phyloP scores from a whole-genome alignment of 2,329 filamentous ascomycete species.

The Magnaporthiopsis incrustans region DNA sequence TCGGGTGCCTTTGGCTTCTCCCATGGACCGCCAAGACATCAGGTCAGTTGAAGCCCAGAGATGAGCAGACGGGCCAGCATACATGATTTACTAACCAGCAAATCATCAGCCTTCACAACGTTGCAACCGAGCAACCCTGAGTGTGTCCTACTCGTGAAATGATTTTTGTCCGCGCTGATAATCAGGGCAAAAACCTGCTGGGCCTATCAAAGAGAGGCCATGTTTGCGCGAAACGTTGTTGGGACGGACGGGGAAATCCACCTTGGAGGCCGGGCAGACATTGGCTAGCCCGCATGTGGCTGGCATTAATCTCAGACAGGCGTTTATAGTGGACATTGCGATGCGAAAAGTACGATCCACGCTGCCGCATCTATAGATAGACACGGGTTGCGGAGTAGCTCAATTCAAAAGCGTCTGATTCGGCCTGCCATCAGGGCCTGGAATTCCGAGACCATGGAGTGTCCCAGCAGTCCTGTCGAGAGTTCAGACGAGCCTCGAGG shows the following conservation, averaged over 20 bases:
- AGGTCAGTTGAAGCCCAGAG: conserved; percentile 6
- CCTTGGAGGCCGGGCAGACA: too few species aligned
- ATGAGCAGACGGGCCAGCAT: background rate
- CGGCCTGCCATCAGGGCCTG: background rate
- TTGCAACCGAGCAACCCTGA: conserved; percentile 4
- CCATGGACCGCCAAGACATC: conserved; percentile 10
- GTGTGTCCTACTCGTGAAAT: background rate
- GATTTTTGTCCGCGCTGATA: too few species aligned
- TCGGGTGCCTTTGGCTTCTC: background rate
- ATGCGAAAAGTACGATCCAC: background rate
- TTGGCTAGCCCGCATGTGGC: background rate
- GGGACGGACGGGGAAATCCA: too few species aligned
- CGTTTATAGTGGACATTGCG: background rate
- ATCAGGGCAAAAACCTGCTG: background rate
- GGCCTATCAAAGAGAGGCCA: background rate
- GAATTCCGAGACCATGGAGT: background rate
- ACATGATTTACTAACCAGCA: background rate
- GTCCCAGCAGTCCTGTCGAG: background rate
- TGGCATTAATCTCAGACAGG: background rate
- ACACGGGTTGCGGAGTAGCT: background rate
- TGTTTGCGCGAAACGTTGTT: background rate
- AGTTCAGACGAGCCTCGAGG: background rate
- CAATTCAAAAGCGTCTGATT: background rate
- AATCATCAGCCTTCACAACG: conserved; percentile 7
- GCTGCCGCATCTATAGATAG: background rate